Evolutionary conservation across 768 basidiomycete genomes (phyloP).

Genomic region (Tulasnella sp.): DNA sequence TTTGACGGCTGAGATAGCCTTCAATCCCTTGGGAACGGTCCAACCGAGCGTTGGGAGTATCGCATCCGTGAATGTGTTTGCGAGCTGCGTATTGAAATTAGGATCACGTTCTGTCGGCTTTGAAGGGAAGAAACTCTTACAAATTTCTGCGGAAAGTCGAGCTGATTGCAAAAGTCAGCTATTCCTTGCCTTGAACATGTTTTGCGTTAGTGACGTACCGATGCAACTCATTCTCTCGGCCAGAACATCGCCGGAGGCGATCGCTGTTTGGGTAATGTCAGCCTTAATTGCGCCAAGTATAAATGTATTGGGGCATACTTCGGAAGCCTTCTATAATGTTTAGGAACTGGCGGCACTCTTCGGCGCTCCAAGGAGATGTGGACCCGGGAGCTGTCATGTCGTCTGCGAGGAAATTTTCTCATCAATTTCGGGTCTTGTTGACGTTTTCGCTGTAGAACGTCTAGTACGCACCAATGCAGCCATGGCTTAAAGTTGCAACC

Average conservation of each 20-base stretch:
- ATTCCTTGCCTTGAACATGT: too few relatives aligned
- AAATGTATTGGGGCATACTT: constrained; percentile 19
- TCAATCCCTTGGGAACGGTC: background rate
- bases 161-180: constrained; percentile 4
- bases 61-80: constrained; percentile 3
- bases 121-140: background rate
- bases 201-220: too few relatives aligned
- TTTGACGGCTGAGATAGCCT: background rate
- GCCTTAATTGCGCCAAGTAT: background rate
- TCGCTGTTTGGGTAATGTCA: constrained; percentile 30
- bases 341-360: background rate
- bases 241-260: background rate
- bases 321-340: background rate
- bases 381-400: constrained; percentile 2
- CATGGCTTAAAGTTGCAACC: background rate
- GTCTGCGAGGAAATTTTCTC: background rate
- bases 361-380: background rate
- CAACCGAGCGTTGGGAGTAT: background rate
- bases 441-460: background rate
- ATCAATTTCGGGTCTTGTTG: background rate
- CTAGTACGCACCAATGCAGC: background rate
- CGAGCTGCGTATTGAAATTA: background rate
- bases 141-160: background rate
- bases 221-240: too few relatives aligned
- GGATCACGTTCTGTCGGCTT: background rate